Evolutionary conservation across 257 asterid species (phyloP), one percentile per base, ranked within the genome.

Genomic region (Asclepias syriaca): DNA sequence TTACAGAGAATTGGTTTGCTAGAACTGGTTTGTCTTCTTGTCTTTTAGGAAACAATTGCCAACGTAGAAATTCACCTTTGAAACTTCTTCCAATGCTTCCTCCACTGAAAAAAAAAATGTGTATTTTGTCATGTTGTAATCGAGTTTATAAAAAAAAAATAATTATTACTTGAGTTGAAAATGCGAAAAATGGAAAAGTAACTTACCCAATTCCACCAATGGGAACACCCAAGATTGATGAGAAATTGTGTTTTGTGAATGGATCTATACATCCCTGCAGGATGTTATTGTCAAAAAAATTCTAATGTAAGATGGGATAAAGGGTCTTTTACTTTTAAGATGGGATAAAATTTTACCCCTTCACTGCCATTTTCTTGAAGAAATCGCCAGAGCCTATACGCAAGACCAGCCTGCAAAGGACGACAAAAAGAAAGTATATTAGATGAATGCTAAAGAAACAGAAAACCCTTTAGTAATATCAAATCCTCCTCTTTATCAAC

Each of bases 11-110:
- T 65, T 94, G 97, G 85, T 94, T 79, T 72, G 95, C 91, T 75
- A 88, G 66, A 79, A 94, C 85, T 70, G 98, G 96, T 78, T 81
- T 84, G 55, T 94, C 96, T 79, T 91, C 98, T 78, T 96, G 88
- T 74, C 72, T 72, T 79, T 92, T 85, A 59, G 96, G 98, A 84
- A 94, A 94, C 73, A 94, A 66, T 75, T 91, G 96, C 94, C 91
- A 88, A 32, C 96, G 92, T 85, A 87, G 70, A 79, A 94, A 94
- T 78, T 91, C 98, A 27, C 98, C 98, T 80, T 81, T 91, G 84
- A 77, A 85, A 80, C 95, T 87, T 91, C 98, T 87, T 55, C 98
- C 98, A 29, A 94, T 91, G 89, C 97, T 94, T 82, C 98, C 98
- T 77, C 93, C 84, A 70, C 98, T 94, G 96, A 40, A 6, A 40